These are phyloP conservation scores for Epichloe aotearoae DNA, from an alignment of 2,329 filamentous ascomycete species.

Conservation along the genomic window DNA sequence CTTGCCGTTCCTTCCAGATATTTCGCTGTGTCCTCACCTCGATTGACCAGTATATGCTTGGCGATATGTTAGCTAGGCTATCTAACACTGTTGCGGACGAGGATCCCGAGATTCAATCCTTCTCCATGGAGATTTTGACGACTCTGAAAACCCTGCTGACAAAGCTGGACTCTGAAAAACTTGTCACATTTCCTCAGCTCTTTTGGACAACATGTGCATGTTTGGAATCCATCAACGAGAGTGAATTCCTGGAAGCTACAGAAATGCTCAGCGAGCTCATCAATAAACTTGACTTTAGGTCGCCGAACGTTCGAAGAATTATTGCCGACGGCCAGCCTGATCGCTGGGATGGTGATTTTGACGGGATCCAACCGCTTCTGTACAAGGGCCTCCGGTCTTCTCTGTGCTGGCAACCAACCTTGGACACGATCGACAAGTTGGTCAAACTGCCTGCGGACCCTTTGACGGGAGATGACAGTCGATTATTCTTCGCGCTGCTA, in stretches of 20 bases:
- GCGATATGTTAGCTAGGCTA: conserved; percentile 87
- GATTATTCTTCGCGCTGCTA: conserved; percentile 73
- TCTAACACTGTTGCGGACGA: conserved; percentile 97
- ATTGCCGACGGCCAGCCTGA: conserved; percentile 68
- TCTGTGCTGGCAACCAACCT: conserved; percentile 61
- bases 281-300: conserved; percentile 67
- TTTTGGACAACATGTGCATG: conserved; percentile 98
- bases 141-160: conserved; percentile 85
- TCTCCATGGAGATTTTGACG: conserved; percentile 94
- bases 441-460: conserved; percentile 65
- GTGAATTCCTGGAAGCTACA: conserved; percentile 82
- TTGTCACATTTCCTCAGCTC: conserved; percentile 83
- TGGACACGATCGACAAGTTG: conserved; percentile 66
- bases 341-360: conserved; percentile 80
- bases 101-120: conserved; percentile 85
- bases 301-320: conserved; percentile 52
- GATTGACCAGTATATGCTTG: conserved; percentile 84
- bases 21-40: conserved; percentile 89
- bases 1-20: conserved; percentile 93
- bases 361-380: conserved; percentile 71
- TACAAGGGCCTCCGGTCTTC: conserved; percentile 91
- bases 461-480: conserved; percentile 68
- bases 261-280: conserved; percentile 84
- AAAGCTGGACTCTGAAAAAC: conserved; percentile 64
- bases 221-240: conserved; percentile 90